A percentile compares a stretch with the other conserved stretches of the same genome.
Evolutionary conservation across 352 stramenopile species (phyloP).

Genomic region (Phytophthora aleatoria): DNA sequence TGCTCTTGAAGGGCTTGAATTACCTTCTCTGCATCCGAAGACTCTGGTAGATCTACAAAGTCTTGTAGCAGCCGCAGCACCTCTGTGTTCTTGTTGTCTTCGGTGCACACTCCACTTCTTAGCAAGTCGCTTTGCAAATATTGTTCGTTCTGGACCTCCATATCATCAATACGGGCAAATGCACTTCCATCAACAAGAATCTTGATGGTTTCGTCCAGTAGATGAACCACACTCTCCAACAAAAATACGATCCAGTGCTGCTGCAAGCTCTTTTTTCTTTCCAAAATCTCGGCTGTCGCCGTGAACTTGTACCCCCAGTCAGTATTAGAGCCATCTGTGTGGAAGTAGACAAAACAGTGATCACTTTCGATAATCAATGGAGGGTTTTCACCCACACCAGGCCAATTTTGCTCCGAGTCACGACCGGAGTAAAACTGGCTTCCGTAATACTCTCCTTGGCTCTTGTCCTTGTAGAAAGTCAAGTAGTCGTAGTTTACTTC

Average conservation of each 20-base stretch:
- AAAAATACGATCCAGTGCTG: constrained; percentile 73
- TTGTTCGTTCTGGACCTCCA: constrained; percentile 53
- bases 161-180: constrained; percentile 53
- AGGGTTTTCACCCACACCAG: constrained; percentile 62
- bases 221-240: constrained; percentile 44
- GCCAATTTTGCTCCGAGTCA: constrained; percentile 82
- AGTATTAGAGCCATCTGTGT: constrained; percentile 84
- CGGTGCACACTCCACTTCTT: constrained; percentile 52
- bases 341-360: constrained; percentile 84
- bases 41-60: constrained; percentile 45
- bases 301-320: constrained; percentile 87
- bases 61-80: constrained; percentile 67
- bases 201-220: constrained; percentile 59
- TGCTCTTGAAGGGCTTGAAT: constrained; percentile 47
- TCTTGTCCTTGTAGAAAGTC: constrained; percentile 82
- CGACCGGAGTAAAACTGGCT: constrained; percentile 76
- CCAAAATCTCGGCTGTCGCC: constrained; percentile 63
- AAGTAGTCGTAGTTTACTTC: constrained; percentile 91
- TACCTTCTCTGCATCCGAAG: constrained; percentile 49
- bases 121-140: constrained; percentile 76
- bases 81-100: constrained; percentile 59
- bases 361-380: constrained; percentile 81
- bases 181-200: constrained; percentile 53
- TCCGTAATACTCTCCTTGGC: constrained; percentile 63
- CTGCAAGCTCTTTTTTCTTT: constrained; percentile 57